Evolutionary conservation across 2,329 filamentous ascomycete genomes (phyloP), one percentile per base, ranked within the genome.

Genomic region (Fusarium sp.): DNA sequence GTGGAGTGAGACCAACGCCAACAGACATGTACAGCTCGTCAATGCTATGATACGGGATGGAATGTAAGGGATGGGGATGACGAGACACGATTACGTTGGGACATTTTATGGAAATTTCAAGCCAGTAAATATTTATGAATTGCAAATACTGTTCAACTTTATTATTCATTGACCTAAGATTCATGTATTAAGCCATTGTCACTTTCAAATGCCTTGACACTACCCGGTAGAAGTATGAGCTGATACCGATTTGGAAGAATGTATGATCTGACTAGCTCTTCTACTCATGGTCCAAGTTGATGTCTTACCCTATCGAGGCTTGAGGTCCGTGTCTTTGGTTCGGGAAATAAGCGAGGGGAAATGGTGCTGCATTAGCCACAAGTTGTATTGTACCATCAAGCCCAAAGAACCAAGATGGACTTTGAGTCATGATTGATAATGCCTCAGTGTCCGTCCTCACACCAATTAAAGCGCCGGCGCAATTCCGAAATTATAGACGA

Each of bases 41-140:
- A 75, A 84, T 58, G 83, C 83, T 5, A 85, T 85, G 83, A 62
- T 84, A 22, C 75, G 64, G 1, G 82, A 85, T 70, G 83, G 83
- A 2, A 44, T 69, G 56, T 62, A 25, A 63, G 16, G 9, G 11
- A 12, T 20, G 20, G 6, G 10, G 10, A 11, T 10, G 5, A 34
- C 12, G 46, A 15, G 20, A 30, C 4, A 46, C 12, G 24, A 55
- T 3, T 29, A 7, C 41, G 8, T 24, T 46, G 13, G 12, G 12
- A 8, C 6, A 10, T 52, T 41, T 6, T 22, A 27, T 27, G 18
- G 8, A 4, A 5, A 52, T 29, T 18, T 22, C 18, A 34, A 25
- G 5, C 13, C 11, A 25, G 47, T 51, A 51, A 16, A 25, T 51
- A 34, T 18, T 30, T 18, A 49, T 5, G 10, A 41, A 2, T 13